phyloP scores from a whole-genome alignment of 2,329 filamentous ascomycete genomes.

The Neophaeococcomyces mojaviensis region DNA sequence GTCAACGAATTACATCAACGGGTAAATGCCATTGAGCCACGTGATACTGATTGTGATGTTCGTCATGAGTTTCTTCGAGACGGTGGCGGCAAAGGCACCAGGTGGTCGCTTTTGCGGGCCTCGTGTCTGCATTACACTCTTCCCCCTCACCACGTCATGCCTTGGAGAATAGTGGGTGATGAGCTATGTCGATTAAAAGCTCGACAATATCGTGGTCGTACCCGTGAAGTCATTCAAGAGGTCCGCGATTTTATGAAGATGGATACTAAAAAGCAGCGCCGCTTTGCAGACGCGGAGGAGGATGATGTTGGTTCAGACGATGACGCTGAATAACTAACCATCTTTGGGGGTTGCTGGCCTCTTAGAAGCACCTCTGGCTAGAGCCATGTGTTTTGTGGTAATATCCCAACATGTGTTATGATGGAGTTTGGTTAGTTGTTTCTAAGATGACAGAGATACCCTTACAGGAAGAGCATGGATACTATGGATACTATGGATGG shows the following conservation, averaged over 20 bases:
- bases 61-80: constrained; percentile 26
- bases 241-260: constrained; percentile 10
- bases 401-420: no score
- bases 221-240: not conserved
- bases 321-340: no score
- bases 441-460: no score
- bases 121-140: constrained; percentile 29
- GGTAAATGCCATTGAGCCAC: constrained; percentile 27
- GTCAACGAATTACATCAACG: constrained; percentile 26
- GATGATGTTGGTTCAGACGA: no score
- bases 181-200: constrained; percentile 28
- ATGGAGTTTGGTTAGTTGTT: no score
- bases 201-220: not conserved
- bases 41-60: constrained; percentile 27
- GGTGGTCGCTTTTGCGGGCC: constrained; percentile 30
- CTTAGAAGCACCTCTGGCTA: no score
- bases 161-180: constrained; percentile 24
- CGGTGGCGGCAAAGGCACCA: constrained; percentile 23
- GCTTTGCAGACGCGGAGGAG: no score
- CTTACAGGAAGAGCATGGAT: no score
- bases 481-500: no score
- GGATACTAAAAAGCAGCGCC: constrained; percentile 3
- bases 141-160: constrained; percentile 3
- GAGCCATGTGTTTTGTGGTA: no score
- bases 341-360: no score